Base-by-base conservation (phyloP, 2,329 filamentous ascomycete species). In the Pseudogymnoascus sp. region DNA sequence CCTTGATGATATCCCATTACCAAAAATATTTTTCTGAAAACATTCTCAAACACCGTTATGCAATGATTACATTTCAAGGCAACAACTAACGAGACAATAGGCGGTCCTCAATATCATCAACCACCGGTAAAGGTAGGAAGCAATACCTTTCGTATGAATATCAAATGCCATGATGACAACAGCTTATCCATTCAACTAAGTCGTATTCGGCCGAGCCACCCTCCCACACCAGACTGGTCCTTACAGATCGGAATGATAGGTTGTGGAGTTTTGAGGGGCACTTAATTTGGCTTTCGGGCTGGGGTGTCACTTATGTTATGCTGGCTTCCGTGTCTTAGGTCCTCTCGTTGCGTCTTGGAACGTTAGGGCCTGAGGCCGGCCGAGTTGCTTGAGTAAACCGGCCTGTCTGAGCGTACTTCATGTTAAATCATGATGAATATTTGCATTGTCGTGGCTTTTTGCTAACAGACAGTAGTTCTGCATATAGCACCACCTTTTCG, bases 151-250 rank as follows among this genome's bases (percentile, higher is more conserved):
- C 64, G 44, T 60, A 59, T 37, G 44, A 10, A 44, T 36, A 46
- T 18, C 50, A 37, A 67, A 50, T 66, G 71, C 71, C 68, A 63
- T 84, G 82, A 85, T 85, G 82, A 85, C 77, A 80, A 81, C 74
- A 86, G 86, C 85, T 85, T 87, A 89, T 89, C 86, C 86, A 89
- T 89, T 89, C 86, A 83, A 87, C 84, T 82, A 89, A 80, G 75
- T 81, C 82, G 80, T 82, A 76, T 60, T 77, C 78, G 74, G 79
- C 87, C 87, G 80, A 89, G 86, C 84, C 83, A 85, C 84, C 79
- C 89, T 90, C 82, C 84, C 87, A 75, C 85, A 89, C 87, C 84
- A 74, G 79, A 91, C 85, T 72, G 68, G 74, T 70, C 73, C 75
- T 71, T 70, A 71, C 68, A 70, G 75, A 72, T 72, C 76, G 81